Conservation (phyloP, 768 basidiomycete species). For the Lentinula lateritia region DNA sequence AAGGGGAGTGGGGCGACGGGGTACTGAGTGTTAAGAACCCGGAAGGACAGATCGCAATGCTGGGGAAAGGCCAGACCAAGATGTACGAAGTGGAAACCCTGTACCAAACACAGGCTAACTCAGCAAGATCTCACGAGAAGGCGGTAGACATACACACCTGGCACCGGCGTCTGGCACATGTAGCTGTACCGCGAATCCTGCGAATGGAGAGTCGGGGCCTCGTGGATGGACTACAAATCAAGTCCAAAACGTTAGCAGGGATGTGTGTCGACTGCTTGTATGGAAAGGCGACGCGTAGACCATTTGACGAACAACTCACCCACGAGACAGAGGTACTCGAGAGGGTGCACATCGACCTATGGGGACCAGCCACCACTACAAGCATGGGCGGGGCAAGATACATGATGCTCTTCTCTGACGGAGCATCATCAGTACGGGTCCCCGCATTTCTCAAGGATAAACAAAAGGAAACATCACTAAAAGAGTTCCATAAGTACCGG, state of each 20-base stretch:
- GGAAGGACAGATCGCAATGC: too few species aligned
- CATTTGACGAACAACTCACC: constrained; percentile 15
- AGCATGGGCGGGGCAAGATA: constrained; percentile 15
- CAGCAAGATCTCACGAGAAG: too few species aligned
- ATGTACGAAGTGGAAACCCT: too few species aligned
- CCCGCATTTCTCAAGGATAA: constrained; percentile 19
- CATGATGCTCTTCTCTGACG: constrained; percentile 20
- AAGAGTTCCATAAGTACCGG: constrained; percentile 12
- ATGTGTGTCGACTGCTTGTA: constrained; percentile 22
- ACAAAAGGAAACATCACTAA: constrained; percentile 10
- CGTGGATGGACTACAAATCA: constrained; percentile 17
- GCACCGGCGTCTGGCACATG: constrained; percentile 9
- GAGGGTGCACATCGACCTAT: constrained; percentile 19
- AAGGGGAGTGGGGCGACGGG: too few species aligned
- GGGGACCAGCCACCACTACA: constrained; percentile 14
- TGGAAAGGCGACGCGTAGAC: constrained; percentile 15
- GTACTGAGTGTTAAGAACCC: too few species aligned
- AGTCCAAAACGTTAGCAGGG: not conserved
- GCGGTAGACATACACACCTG: too few species aligned
- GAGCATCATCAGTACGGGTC: constrained; percentile 9
- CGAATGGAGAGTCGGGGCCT: constrained; percentile 9
- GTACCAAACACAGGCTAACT: too few species aligned
- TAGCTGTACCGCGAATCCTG: constrained; percentile 5
- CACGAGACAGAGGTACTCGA: constrained; percentile 14
- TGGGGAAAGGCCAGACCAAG: too few species aligned